phyloP scores from a whole-genome alignment of 2,329 filamentous ascomycete species.

The Clonostachys rhizophaga region DNA sequence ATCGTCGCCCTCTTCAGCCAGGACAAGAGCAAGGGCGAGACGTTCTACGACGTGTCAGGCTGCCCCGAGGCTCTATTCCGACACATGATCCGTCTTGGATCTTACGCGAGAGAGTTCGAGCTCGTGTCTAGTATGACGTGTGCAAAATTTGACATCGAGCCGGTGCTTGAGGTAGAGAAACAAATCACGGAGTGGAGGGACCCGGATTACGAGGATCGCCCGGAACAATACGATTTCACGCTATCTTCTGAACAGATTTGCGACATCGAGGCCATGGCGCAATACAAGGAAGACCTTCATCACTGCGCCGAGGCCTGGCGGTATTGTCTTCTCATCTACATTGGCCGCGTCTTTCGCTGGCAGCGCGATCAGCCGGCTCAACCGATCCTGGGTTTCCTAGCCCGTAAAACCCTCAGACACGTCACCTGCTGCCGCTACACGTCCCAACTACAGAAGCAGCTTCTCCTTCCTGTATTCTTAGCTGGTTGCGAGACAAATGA shows the following conservation, averaged over 20 bases:
- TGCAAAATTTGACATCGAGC: slow-evolving; percentile 15
- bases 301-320: slow-evolving; percentile 27
- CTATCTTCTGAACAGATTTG: background rate
- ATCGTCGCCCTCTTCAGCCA: slow-evolving; percentile 6
- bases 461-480: slow-evolving; percentile 26
- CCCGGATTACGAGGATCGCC: slow-evolving; percentile 4
- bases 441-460: slow-evolving; percentile 23
- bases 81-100: slow-evolving; percentile 16
- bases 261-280: slow-evolving; percentile 1
- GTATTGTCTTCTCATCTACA: slow-evolving; percentile 21
- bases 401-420: slow-evolving; percentile 19
- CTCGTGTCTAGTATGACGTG: slow-evolving; percentile 19
- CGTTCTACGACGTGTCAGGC: slow-evolving; percentile 23
- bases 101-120: slow-evolving; percentile 19
- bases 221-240: background rate
- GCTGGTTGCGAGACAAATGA: slow-evolving; percentile 19
- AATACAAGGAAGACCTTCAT: slow-evolving; percentile 16
- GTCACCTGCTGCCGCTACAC: slow-evolving; percentile 17
- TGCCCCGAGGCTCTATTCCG: slow-evolving; percentile 20
- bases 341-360: slow-evolving; percentile 19
- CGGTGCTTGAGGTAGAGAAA: slow-evolving; percentile 7
- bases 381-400: slow-evolving; percentile 9
- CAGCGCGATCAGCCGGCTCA: slow-evolving; percentile 4
- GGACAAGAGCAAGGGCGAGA: slow-evolving; percentile 12
- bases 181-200: slow-evolving; percentile 10